Evolutionary conservation across 2,329 filamentous ascomycete species (phyloP), one percentile per base, ranked within the genome.

Genomic region (Capronia coronata): DNA sequence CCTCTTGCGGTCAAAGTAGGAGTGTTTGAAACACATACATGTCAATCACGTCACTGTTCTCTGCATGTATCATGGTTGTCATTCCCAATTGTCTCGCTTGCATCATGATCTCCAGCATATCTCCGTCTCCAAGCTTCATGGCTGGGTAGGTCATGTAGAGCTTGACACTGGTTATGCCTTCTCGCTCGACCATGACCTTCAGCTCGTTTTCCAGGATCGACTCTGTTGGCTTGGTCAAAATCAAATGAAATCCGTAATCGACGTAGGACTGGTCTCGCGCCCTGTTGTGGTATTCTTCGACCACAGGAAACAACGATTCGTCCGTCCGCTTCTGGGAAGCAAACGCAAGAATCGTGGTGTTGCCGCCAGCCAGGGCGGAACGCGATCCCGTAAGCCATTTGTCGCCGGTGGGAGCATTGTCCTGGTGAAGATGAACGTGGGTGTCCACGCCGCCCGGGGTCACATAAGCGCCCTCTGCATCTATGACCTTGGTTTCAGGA

Each of bases 291-390:
- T 77, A 75, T n/a, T 70, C 67, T 40, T 69, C 63, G 1, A 80
- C 60, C 0, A 72, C 71, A 1, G 68, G 64, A 16, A 74, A 63
- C 2, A 80, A 62, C 1, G 69, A 73, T 5, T 67, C 63, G 13
- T 75, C 67, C 1, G 63, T 56, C n/a, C 72, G 72, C 32, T 68
- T 65, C 60, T 80, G 77, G 2, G 73, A 71, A 0, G 78, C 79
- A 62, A 83, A 82, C 0, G 76, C 69, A 6, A 82, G 63, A 11
- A 82, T 67, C 0, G 79, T 80, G 0, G 79, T 82, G 3, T 73
- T 80, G 19, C 78, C 78, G 7, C 78, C 78, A 2, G 76, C 76
- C 46, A 81, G 70, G 3, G 78, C 78, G 18, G 71, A 75, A 7
- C 77, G 68, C 0, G 75, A 75, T 0, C 77, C 77, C 3, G 66